phyloP scores from a whole-genome alignment of 306 rosid species.

The Gastrolobium villosum region DNA sequence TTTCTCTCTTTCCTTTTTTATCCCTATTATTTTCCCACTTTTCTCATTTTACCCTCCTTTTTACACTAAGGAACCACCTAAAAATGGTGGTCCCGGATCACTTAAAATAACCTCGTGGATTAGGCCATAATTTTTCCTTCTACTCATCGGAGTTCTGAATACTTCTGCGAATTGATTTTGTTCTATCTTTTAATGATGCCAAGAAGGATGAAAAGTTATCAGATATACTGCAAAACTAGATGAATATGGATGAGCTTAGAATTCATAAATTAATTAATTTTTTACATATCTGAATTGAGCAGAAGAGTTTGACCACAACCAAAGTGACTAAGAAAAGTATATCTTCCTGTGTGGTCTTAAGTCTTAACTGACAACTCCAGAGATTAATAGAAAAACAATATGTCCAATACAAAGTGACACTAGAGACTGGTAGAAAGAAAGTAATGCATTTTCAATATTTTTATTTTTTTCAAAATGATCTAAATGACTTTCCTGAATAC shows the following conservation, averaged over 20 bases:
- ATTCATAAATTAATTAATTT: slow-evolving; percentile 7
- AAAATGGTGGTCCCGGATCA: too few species aligned
- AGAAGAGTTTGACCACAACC: slow-evolving; percentile 4
- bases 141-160: neutral
- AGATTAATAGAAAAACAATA: neutral
- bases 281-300: slow-evolving; percentile 26
- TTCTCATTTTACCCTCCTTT: too few species aligned
- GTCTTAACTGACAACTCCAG: neutral
- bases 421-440: neutral
- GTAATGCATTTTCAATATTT: slow-evolving; percentile 25
- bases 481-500: neutral
- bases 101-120: too few species aligned
- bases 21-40: too few species aligned
- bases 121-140: slow-evolving; percentile 12
- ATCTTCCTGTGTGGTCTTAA: neutral
- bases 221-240: slow-evolving; percentile 20
- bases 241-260: slow-evolving; percentile 9
- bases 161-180: neutral
- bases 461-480: neutral
- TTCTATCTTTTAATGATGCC: slow-evolving; percentile 4
- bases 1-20: too few species aligned
- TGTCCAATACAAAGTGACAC: slow-evolving; percentile 7
- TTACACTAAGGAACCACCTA: too few species aligned
- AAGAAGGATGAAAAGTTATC: slow-evolving; percentile 30
- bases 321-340: neutral